phyloP scores from a whole-genome alignment of 352 stramenopile species.

The Thalassiosira hispida region DNA sequence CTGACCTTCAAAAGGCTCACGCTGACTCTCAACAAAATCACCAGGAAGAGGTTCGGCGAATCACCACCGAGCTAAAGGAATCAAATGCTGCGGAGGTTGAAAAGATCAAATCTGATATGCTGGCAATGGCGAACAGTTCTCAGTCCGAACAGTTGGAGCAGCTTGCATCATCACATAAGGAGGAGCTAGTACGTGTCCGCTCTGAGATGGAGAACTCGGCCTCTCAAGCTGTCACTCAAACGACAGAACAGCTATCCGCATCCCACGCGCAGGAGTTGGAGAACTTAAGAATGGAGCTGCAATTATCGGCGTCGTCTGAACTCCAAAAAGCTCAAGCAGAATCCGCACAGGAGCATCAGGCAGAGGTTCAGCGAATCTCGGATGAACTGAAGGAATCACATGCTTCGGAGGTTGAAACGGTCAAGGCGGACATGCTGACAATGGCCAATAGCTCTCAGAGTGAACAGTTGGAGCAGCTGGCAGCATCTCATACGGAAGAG shows the following conservation, averaged over 20 bases:
- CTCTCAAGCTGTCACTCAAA: conserved; percentile 23
- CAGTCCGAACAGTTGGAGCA: not conserved
- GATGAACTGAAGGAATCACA: conserved; percentile 21
- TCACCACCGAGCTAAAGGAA: conserved; percentile 20
- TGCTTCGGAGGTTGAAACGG: conserved; percentile 10
- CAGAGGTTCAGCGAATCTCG: conserved; percentile 8
- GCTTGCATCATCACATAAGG: conserved; percentile 9
- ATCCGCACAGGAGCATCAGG: not conserved
- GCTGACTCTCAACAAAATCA: conserved; percentile 8
- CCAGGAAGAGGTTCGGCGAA: conserved; percentile 8
- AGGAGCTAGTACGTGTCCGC: conserved; percentile 14
- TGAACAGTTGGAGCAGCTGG: conserved; percentile 24
- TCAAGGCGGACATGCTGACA: conserved; percentile 24
- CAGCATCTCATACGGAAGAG: conserved; percentile 34
- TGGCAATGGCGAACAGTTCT: not conserved
- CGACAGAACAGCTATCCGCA: conserved; percentile 22
- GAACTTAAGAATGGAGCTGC: conserved; percentile 29
- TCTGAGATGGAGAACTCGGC: conserved; percentile 14
- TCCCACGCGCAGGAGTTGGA: conserved; percentile 35
- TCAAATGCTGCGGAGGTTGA: not conserved
- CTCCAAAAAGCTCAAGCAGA: conserved; percentile 25
- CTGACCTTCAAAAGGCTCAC: conserved; percentile 6
- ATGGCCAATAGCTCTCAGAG: conserved; percentile 13
- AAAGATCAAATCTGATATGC: conserved; percentile 12
- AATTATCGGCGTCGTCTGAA: conserved; percentile 12